phyloP scores from a whole-genome alignment of 2,329 filamentous ascomycete genomes.

The Beauveria australis region DNA sequence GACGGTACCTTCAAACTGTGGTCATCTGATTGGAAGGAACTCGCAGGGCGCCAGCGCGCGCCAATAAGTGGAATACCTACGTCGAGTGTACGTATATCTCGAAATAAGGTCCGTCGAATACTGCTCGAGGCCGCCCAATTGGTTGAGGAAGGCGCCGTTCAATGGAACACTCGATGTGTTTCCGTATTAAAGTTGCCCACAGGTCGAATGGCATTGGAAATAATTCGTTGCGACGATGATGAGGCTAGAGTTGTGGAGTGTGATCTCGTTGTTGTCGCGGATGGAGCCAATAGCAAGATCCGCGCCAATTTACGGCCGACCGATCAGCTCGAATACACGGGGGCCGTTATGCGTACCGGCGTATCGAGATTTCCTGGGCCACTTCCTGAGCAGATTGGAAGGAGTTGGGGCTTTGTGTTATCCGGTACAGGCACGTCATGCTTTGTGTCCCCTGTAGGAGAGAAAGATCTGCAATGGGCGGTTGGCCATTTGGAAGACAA shows the following conservation, averaged over 20 bases:
- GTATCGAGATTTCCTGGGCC: conserved; percentile 26
- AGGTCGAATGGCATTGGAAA: conserved; percentile 18
- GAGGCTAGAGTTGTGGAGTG: conserved; percentile 20
- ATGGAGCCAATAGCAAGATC: conserved; percentile 35
- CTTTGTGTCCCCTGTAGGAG: conserved; percentile 37
- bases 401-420: conserved; percentile 33
- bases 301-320: conserved; percentile 29
- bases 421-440: conserved; percentile 31
- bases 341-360: conserved; percentile 31
- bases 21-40: conserved; percentile 28
- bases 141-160: conserved; percentile 14
- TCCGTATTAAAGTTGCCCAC: conserved; percentile 16
- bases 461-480: conserved; percentile 32
- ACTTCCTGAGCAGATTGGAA: conserved; percentile 24
- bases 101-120: conserved; percentile 26
- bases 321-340: conserved; percentile 31
- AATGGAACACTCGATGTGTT: conserved; percentile 22
- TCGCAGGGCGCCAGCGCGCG: conserved; percentile 23
- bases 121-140: conserved; percentile 21
- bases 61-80: conserved; percentile 27
- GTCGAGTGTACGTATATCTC: conserved; percentile 27
- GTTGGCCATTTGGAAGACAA: conserved; percentile 26
- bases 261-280: conserved; percentile 37
- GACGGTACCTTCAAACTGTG: conserved; percentile 32
- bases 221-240: conserved; percentile 8